Evolutionary conservation across 176 grass and related monocot genomes (phyloP), one percentile per base, ranked within the genome.

Genomic region (Musa troglodytarum): DNA sequence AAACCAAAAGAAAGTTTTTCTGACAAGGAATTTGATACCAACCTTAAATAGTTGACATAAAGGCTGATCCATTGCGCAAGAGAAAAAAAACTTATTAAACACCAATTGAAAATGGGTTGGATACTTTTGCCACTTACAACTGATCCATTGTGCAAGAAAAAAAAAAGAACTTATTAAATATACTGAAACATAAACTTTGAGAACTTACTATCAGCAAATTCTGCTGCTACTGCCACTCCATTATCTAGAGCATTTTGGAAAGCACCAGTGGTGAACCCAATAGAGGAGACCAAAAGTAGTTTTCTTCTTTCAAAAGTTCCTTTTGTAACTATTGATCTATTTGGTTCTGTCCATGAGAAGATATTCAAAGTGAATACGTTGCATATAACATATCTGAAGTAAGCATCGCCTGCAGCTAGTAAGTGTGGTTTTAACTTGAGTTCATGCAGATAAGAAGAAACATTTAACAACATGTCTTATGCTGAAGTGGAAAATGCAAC

Each of bases 131-230:
- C 28, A 29, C 28, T 29, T 29, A 2, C 28, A 29, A 2, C 2
- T 29, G 28, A 29, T 29, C 28, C 28, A 73, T 1, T 51, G 3
- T 51, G 11, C 19, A 59, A 59, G 8, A 53, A 13, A 52, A 9
- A 71, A 78, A 51, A 71, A 43, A 50, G 16, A 53, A 50, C 1
- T 82, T 61, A 34, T 25, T 0, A 26, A 1, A 23, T 13, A 50
- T 1, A 43, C 34, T 25, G n/a, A 85, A 1, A 14, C 14, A 50
- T 19, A 69, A 70, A 51, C 10, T 21, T n/a, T 49, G 76, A 75
- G 53, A 17, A 93, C 90, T 91, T 73, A 93, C 94, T 88, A 79
- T 98, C 94, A 76, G 90, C 81, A 87, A 82, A 98, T 74, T 85
- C 80, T n/a, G 81, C 64, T 77, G 94, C 90, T 80, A 76, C 82